Percentiles rank a stretch among this genome's conserved stretches.
phyloP scores from a whole-genome alignment of 257 asterid genomes.

The Buddleja alternifolia region DNA sequence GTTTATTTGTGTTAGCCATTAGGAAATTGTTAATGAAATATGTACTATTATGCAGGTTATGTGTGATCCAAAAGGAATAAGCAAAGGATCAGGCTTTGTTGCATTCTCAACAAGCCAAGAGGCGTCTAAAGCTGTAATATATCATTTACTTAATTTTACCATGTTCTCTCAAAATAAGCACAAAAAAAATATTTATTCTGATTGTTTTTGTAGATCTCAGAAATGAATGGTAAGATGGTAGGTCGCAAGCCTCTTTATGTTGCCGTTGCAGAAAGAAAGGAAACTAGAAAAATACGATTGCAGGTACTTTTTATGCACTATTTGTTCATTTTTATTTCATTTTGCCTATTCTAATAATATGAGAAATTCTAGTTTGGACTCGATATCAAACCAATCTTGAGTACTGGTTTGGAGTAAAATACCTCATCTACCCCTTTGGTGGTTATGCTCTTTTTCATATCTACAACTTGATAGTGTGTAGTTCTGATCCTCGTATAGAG shows the following conservation, averaged over 20 bases:
- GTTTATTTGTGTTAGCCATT: too few species aligned
- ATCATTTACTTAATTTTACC: not conserved
- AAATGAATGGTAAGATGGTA: conserved; percentile 70
- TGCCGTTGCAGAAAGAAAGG: conserved; percentile 70
- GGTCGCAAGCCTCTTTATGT: conserved; percentile 71
- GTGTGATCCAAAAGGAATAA: conserved; percentile 53
- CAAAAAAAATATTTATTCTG: too few species aligned
- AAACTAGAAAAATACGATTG: conserved; percentile 62
- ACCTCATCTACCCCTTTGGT: too few species aligned
- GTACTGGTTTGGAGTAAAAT: too few species aligned
- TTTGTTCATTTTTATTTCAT: not conserved
- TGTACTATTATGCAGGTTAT: conserved; percentile 64
- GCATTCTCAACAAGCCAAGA: conserved; percentile 60
- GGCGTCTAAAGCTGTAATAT: conserved; percentile 50
- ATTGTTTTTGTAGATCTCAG: conserved; percentile 46
- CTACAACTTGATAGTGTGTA: too few species aligned
- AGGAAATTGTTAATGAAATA: too few species aligned
- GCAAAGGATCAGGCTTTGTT: conserved; percentile 74
- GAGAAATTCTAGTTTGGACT: not conserved
- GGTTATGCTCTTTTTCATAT: too few species aligned
- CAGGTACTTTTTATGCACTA: conserved; percentile 43
- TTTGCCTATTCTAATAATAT: not conserved
- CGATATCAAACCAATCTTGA: too few species aligned
- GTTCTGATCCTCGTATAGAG: too few species aligned
- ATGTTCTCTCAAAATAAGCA: not conserved